Evolutionary conservation across 495 filamentous ascomycete species (phyloP), one percentile per base, ranked within the genome.

Genomic region (Pyrenopolyporus hunteri): DNA sequence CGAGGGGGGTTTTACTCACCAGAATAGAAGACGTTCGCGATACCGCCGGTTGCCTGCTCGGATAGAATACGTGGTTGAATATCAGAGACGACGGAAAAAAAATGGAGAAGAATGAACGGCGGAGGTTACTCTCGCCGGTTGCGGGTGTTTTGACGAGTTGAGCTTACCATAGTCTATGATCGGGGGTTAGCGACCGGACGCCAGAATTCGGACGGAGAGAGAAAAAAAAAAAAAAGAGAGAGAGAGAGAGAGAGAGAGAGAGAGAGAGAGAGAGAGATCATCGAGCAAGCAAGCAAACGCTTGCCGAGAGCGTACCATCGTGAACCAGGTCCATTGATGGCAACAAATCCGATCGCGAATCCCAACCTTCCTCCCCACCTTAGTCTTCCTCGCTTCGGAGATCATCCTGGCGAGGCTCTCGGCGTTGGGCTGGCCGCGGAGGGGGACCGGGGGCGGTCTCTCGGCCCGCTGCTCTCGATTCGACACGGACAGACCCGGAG

Each of bases 11-110:
- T 23, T 16, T 2, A 72, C 74, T 61, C 80, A 91, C 89, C 80
- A 17, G 81, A 78, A 66, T 88, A 81, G 47, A 94, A 68, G 8
- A 91, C 88, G 74, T 93, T 94, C 6, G 90, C 87, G 57, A 96
- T 77, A 0, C 91, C 91, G 9, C 91, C 91, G 0, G 91, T 94
- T 2, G 91, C 90, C 75, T 77, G 43, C n/a, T 31, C 26, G 40
- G 22, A 14, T 17, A 25, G 40, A 17, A 14, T 17, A 25, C 16
- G 10, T 25, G 9, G 51, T 35, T 50, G 37, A 55, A 25, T 0
- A 54, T 51, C 19, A 0, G 16, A n/a, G 28, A 47, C 8, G 23
- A 9, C 19, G 10, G 13, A 42, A 5, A 42, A 1, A 26, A 45
- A n/a, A 45, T 23, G 10, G 16, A 3, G 23, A 14, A 8, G 42